These are phyloP conservation scores for Yamadazyma philogaea DNA, from an alignment of 805 yeast species.

Conservation along the genomic window DNA sequence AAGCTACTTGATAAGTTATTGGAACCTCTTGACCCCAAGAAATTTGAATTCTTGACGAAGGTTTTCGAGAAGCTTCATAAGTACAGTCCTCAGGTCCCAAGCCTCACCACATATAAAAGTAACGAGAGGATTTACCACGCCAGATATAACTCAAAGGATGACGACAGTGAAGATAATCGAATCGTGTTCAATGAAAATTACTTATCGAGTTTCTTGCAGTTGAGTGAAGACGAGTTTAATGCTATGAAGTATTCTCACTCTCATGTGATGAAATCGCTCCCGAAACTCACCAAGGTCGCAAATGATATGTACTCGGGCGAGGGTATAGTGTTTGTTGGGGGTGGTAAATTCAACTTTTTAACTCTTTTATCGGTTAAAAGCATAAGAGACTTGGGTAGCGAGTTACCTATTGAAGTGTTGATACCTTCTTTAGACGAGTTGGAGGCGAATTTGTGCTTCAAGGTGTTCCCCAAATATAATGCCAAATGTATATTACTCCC, in stretches of 20 bases:
- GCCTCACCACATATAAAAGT: slow-evolving; percentile 43
- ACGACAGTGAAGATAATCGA: slow-evolving; percentile 24
- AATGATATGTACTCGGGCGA: slow-evolving; percentile 38
- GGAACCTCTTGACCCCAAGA: slow-evolving; percentile 6
- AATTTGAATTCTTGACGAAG: slow-evolving; percentile 33
- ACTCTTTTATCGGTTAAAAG: slow-evolving; percentile 63
- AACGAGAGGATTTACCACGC: slow-evolving; percentile 53
- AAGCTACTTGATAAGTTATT: slow-evolving; percentile 8
- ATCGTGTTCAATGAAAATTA: slow-evolving; percentile 50
- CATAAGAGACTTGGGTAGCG: slow-evolving; percentile 63
- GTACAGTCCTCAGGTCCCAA: slow-evolving; percentile 44
- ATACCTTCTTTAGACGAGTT: slow-evolving; percentile 69
- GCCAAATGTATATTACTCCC: slow-evolving; percentile 41
- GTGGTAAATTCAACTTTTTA: slow-evolving; percentile 74
- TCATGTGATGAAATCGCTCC: slow-evolving; percentile 40
- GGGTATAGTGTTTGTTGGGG: slow-evolving; percentile 73
- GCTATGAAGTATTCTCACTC: slow-evolving; percentile 48
- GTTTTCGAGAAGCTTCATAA: slow-evolving; percentile 41
- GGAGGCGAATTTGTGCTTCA: slow-evolving; percentile 56
- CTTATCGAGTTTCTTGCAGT: slow-evolving; percentile 46
- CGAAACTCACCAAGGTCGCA: slow-evolving; percentile 35
- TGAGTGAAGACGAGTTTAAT: slow-evolving; percentile 40
- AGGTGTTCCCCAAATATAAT: slow-evolving; percentile 35
- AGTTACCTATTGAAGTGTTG: slow-evolving; percentile 76
- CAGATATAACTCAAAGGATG: slow-evolving; percentile 39